Evolutionary conservation across 2,329 filamentous ascomycete species (phyloP).

Genomic region (Talaromyces sp.): DNA sequence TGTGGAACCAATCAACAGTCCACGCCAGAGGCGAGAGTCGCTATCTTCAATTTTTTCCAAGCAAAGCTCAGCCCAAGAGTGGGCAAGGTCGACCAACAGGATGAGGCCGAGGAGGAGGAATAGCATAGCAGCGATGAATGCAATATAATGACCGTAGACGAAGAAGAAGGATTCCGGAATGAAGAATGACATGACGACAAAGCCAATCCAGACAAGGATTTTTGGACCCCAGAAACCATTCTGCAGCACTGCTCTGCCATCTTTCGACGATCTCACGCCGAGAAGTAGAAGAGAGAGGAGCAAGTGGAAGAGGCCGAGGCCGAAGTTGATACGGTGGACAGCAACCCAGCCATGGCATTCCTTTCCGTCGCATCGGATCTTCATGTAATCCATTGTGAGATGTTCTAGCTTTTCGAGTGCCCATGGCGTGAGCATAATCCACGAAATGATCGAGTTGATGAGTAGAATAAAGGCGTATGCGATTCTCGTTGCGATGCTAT

Average conservation of each 20-base stretch:
- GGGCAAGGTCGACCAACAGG: constrained; percentile 88
- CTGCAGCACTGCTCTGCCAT: constrained; percentile 81
- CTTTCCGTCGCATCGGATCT: constrained; percentile 85
- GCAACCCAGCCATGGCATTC: constrained; percentile 94
- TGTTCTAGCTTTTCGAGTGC: constrained; percentile 93
- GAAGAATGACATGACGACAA: constrained; percentile 89
- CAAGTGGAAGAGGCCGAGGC: constrained; percentile 88
- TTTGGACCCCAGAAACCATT: constrained; percentile 99
- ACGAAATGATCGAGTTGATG: constrained; percentile 92
- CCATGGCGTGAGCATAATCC: constrained; percentile 99
- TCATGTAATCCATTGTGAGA: constrained; percentile 90
- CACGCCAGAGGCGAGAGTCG: constrained; percentile 80
- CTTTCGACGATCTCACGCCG: constrained; percentile 81
- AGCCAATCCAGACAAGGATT: constrained; percentile 78
- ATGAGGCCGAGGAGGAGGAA: constrained; percentile 92
- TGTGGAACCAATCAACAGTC: constrained; percentile 84
- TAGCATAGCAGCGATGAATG: constrained; percentile 81
- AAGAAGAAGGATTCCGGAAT: constrained; percentile 95
- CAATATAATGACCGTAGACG: constrained; percentile 92
- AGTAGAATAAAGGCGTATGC: constrained; percentile 92
- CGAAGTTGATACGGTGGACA: constrained; percentile 96
- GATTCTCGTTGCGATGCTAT: constrained; percentile 90
- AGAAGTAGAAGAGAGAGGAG: constrained; percentile 79
- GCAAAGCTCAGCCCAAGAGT: constrained; percentile 96
- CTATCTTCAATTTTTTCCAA: constrained; percentile 86